Evolutionary conservation across 805 yeast genomes (phyloP).

Genomic region (Candida silvicultrix): DNA sequence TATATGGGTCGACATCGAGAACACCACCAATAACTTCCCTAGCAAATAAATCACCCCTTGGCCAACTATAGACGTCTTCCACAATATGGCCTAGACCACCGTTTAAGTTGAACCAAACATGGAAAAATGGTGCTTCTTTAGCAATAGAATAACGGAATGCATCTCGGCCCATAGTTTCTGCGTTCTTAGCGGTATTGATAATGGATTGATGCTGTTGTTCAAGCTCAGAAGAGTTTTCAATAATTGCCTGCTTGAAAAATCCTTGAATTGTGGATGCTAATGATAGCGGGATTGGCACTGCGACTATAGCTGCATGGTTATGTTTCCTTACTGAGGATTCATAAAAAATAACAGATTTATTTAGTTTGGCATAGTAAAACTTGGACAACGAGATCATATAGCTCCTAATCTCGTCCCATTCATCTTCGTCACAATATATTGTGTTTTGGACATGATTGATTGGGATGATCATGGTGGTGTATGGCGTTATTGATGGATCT

Average conservation of each 20-base stretch:
- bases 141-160: constrained; percentile 32
- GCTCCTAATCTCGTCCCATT: constrained; percentile 35
- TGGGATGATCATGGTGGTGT: constrained; percentile 35
- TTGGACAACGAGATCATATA: constrained; percentile 35
- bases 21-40: constrained; percentile 41
- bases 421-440: constrained; percentile 34
- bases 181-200: constrained; percentile 29
- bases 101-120: constrained; percentile 39
- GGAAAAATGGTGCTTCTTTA: constrained; percentile 43
- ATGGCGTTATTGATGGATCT: constrained; percentile 29
- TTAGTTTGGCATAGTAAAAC: constrained; percentile 30
- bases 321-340: constrained; percentile 31
- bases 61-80: constrained; percentile 37
- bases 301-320: constrained; percentile 35
- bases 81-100: constrained; percentile 48
- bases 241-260: constrained; percentile 35
- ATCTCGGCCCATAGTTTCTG: constrained; percentile 16
- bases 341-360: constrained; percentile 36
- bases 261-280: constrained; percentile 27
- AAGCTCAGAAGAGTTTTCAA: constrained; percentile 31
- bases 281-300: constrained; percentile 35
- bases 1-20: constrained; percentile 30
- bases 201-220: constrained; percentile 28
- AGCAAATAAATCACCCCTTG: constrained; percentile 39
- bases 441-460: constrained; percentile 33